Percentiles rank a stretch among this genome's conserved stretches.
Evolutionary conservation across 176 grass and related monocot genomes (phyloP).

Genomic region (Carex kokanica): DNA sequence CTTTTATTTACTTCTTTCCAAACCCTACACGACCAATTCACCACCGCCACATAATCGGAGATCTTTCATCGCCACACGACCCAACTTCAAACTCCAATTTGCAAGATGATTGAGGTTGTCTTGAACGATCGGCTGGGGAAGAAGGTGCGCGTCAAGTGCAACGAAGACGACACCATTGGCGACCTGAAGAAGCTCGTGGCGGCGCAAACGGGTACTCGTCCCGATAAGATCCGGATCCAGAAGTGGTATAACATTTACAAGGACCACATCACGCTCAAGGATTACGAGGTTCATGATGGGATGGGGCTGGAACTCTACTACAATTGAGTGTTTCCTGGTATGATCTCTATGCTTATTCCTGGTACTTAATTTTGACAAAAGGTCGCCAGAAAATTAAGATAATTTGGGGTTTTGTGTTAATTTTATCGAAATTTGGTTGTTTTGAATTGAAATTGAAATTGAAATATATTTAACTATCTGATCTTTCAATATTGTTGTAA

Average conservation of each 20-base stretch:
- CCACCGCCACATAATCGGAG: neutral
- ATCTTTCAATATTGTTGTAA: neutral
- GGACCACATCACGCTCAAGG: slow-evolving; percentile 98
- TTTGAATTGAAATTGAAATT: neutral
- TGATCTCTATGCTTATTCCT: neutral
- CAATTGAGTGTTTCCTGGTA: slow-evolving; percentile 43
- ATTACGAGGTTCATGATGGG: slow-evolving; percentile 98
- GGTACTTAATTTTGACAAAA: neutral
- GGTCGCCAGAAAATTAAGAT: neutral
- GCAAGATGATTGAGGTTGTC: slow-evolving; percentile 97
- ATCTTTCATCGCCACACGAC: neutral
- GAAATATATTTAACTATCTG: too few relatives aligned
- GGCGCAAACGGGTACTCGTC: slow-evolving; percentile 85
- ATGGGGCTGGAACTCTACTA: slow-evolving; percentile 99
- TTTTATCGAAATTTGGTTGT: neutral
- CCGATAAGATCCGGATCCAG: slow-evolving; percentile 99
- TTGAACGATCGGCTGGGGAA: slow-evolving; percentile 95
- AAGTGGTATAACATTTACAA: slow-evolving; percentile 99
- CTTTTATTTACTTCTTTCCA: neutral
- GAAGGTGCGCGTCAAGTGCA: slow-evolving; percentile 99
- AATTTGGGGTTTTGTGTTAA: neutral
- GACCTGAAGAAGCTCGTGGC: slow-evolving; percentile 99
- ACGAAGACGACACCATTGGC: slow-evolving; percentile 99
- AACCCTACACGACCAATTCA: slow-evolving; percentile 1
- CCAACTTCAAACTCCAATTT: neutral